Evolutionary conservation across 1,284 basidiomycete genomes (phyloP), one percentile per base, ranked within the genome.

Genomic region (Apiotrichum veenhuisii): DNA sequence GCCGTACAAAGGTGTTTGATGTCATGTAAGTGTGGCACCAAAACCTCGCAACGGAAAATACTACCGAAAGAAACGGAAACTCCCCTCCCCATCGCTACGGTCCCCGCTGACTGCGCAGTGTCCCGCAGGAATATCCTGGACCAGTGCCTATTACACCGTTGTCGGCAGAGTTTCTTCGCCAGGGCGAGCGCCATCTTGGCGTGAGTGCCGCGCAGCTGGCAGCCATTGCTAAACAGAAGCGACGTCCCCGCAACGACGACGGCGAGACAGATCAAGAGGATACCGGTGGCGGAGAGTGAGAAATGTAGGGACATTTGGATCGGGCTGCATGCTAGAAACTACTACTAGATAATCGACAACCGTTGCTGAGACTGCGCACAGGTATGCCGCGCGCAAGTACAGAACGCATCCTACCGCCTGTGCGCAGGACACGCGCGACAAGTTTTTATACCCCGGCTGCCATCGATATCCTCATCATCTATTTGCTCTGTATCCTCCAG

Each of bases 101-200:
- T 11, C 7, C n/a, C 23, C 25, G 7, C 50, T 37, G 33, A 17
- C 26, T 26, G 20, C 18, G 8, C 51, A 62, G 60, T 17, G 47
- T 62, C 5, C 60, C 60, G 7, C 60, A 62, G 38, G 60, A 62
- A 30, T 62, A 52, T 26, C 60, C 60, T 7, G 57, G 60, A 10
- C 60, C 60, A 17, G 60, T 62, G 9, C 49, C 60, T 10, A 62
- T 62, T 27, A 62, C 60, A 14, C 43, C 60, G 2, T 42, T 62
- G 27, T 62, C 60, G 5, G 45, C 54, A 12, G 60, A 62, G 55
- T 62, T 62, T 48, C 49, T 62, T 27, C 54, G 60, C 34, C 60
- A 62, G 43, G 60, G 60, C 34, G 60, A 62, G 40, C 57, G 60
- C 25, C 60, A 62, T 27, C 49, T 62, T 22, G 60, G 60, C 12